Conservation (phyloP, 495 filamentous ascomycete genomes). For the Penicillium parvum region DNA sequence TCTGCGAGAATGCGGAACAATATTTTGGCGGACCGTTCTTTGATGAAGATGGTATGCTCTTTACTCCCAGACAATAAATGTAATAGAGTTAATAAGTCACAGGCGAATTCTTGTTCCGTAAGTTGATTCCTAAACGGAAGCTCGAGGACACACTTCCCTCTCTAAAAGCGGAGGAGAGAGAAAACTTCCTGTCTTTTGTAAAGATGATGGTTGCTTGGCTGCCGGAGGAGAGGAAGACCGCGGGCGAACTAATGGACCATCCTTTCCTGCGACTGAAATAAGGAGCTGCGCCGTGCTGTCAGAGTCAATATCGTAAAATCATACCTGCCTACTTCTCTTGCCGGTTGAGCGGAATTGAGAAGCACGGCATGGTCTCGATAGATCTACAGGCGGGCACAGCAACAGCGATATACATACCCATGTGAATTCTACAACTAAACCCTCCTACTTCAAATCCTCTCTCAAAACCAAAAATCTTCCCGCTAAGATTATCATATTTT, state of each 20-base stretch:
- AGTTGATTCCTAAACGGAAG: constrained; percentile 1
- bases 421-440: too few relatives aligned
- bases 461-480: too few relatives aligned
- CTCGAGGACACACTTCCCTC: constrained; percentile 5
- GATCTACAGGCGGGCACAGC: too few relatives aligned
- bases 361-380: too few relatives aligned
- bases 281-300: too few relatives aligned
- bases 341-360: not conserved
- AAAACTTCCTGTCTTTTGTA: constrained; percentile 9
- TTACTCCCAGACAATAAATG: too few relatives aligned
- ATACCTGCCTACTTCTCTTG: constrained; percentile 13
- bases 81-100: too few relatives aligned
- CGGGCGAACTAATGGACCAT: constrained; percentile 41
- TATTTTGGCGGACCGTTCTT: constrained; percentile 40
- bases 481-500: too few relatives aligned
- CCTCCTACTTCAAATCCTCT: too few relatives aligned
- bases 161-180: constrained; percentile 4
- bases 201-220: constrained; percentile 16
- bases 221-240: constrained; percentile 20
- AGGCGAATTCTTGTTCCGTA: constrained; percentile 3
- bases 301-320: too few relatives aligned
- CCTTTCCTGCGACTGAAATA: too few relatives aligned
- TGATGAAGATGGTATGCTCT: constrained; percentile 33
- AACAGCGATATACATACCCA: too few relatives aligned
- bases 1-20: constrained; percentile 33